phyloP scores from a whole-genome alignment of 2,329 filamentous ascomycete species.

The Penicillium sp. region DNA sequence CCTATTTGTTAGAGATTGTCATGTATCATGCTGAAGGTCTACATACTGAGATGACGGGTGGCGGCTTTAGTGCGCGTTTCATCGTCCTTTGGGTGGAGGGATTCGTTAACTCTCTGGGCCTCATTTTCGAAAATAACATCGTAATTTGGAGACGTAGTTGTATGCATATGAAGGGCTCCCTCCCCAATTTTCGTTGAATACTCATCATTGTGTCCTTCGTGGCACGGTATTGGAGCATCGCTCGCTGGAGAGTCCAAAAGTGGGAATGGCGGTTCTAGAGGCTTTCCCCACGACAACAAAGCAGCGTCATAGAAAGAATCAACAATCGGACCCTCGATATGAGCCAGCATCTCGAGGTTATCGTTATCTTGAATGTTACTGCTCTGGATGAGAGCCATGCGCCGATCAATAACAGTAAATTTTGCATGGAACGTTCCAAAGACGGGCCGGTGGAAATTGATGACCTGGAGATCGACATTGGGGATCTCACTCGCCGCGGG shows the following conservation, averaged over 20 bases:
- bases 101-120: conserved; percentile 60
- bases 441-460: conserved; percentile 68
- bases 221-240: conserved; percentile 23
- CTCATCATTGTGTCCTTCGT: conserved; percentile 9
- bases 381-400: conserved; percentile 68
- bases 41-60: conserved; percentile 61
- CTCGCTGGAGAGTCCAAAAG: conserved; percentile 53
- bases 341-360: conserved; percentile 78
- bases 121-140: conserved; percentile 62
- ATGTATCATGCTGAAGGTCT: background rate
- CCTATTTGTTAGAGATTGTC: background rate
- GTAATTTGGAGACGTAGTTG: conserved; percentile 61
- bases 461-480: conserved; percentile 68
- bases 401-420: conserved; percentile 73
- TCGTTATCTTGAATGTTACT: conserved; percentile 77
- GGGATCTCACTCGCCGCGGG: conserved; percentile 66
- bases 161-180: conserved; percentile 54
- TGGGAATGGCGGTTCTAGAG: conserved; percentile 60
- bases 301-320: conserved; percentile 74
- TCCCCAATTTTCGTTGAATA: conserved; percentile 13
- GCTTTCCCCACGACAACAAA: conserved; percentile 68
- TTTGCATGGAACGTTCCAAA: conserved; percentile 77
- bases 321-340: conserved; percentile 73
- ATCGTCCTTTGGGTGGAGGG: conserved; percentile 50
- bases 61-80: conserved; percentile 60